A percentile compares a stretch with the other conserved stretches of the same genome.
These are phyloP conservation scores for Leccinum pseudoinsigne DNA, from an alignment of 1,284 basidiomycete species.

Conservation along the genomic window DNA sequence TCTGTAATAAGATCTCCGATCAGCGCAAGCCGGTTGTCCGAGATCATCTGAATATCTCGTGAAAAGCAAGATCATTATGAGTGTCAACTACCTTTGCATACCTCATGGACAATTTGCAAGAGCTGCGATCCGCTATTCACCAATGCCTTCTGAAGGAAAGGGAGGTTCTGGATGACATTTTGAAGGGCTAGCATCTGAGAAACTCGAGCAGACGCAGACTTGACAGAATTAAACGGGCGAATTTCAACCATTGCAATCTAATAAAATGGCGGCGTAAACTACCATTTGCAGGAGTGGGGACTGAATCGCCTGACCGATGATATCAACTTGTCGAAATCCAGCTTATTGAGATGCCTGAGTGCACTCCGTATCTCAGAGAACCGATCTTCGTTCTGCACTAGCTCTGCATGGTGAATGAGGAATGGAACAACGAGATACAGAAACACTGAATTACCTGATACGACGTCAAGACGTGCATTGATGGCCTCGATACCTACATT, in stretches of 20 bases:
- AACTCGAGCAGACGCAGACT: constrained; percentile 68
- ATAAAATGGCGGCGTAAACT: background rate
- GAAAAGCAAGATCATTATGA: background rate
- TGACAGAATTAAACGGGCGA: constrained; percentile 50
- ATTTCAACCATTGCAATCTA: constrained; percentile 68
- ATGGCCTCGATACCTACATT: constrained; percentile 49
- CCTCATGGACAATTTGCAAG: constrained; percentile 61
- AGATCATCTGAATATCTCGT: constrained; percentile 56
- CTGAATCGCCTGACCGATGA: constrained; percentile 49
- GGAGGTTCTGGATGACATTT: constrained; percentile 65
- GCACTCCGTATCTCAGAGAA: constrained; percentile 70
- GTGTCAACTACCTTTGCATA: constrained; percentile 25
- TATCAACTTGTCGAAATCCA: constrained; percentile 89
- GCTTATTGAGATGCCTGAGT: constrained; percentile 70
- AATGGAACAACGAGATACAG: background rate
- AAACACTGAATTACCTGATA: constrained; percentile 58
- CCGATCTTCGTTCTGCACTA: constrained; percentile 73
- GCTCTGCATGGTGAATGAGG: constrained; percentile 48
- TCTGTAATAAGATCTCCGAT: constrained; percentile 61
- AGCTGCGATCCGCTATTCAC: constrained; percentile 58
- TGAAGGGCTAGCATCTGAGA: constrained; percentile 76
- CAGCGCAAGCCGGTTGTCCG: constrained; percentile 62
- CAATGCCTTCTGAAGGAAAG: constrained; percentile 61
- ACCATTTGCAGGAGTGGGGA: no score
- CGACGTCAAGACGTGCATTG: constrained; percentile 80